These are phyloP conservation scores for Papiliotrema nemorosa DNA, from an alignment of 1,284 basidiomycete species.

Conservation along the genomic window DNA sequence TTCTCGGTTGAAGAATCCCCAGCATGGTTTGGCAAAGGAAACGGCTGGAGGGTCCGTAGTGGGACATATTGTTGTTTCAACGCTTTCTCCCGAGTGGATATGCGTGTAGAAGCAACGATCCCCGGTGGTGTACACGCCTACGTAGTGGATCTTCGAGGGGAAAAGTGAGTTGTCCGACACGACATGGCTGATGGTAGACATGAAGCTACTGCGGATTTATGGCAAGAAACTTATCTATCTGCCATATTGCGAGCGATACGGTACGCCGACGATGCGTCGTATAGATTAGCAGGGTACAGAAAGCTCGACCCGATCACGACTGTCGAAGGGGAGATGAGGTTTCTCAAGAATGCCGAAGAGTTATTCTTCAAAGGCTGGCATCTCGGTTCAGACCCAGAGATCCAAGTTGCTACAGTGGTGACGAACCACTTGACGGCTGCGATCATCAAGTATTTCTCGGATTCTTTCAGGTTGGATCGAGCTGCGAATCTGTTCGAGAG, in stretches of 20 bases:
- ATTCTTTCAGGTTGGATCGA: conserved; percentile 79
- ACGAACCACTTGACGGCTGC: conserved; percentile 95
- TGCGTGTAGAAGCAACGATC: conserved; percentile 96
- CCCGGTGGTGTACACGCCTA: conserved; percentile 96
- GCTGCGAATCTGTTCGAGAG: conserved; percentile 96
- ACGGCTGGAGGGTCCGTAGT: conserved; percentile 86
- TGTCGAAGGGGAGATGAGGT: conserved; percentile 81
- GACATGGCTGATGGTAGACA: conserved; percentile 62
- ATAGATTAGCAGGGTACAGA: conserved; percentile 87
- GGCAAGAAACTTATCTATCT: conserved; percentile 96
- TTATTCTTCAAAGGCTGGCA: conserved; percentile 97
- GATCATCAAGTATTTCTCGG: conserved; percentile 95
- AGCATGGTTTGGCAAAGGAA: conserved; percentile 86
- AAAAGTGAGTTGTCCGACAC: conserved; percentile 61
- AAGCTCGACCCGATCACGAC: conserved; percentile 93
- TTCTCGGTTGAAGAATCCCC: conserved; percentile 89
- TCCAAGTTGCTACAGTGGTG: conserved; percentile 96
- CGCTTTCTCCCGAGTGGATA: conserved; percentile 94
- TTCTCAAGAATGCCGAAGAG: conserved; percentile 85
- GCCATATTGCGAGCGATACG: conserved; percentile 86
- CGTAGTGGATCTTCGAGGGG: conserved; percentile 88
- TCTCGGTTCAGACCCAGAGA: conserved; percentile 95
- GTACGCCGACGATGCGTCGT: conserved; percentile 92
- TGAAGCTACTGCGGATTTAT: conserved; percentile 85
- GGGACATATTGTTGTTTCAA: conserved; percentile 99